Conservation (phyloP, 2,329 filamentous ascomycete species). For the Plectosphaerella sp. region DNA sequence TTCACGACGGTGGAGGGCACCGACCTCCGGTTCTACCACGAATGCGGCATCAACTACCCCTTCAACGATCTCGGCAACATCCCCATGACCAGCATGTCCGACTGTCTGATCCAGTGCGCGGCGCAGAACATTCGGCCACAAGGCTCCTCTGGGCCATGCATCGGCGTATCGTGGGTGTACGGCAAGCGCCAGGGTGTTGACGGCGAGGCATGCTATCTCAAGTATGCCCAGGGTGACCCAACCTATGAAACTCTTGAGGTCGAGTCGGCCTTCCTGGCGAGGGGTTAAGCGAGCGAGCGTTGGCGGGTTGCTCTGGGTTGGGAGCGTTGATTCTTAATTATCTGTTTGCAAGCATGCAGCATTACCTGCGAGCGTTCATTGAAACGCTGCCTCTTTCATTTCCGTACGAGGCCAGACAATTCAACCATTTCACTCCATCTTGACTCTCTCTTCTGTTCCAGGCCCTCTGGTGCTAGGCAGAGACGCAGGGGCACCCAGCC, state of each 20-base stretch:
- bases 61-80: slow-evolving; percentile 13
- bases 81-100: slow-evolving; percentile 14
- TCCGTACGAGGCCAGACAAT: no score
- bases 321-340: no score
- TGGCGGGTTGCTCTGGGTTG: no score
- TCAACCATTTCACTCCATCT: background rate
- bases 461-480: background rate
- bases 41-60: slow-evolving; percentile 13
- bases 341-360: no score
- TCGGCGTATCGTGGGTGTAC: slow-evolving; percentile 15
- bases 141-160: slow-evolving; percentile 10
- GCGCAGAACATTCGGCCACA: slow-evolving; percentile 14
- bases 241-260: background rate
- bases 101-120: slow-evolving; percentile 17
- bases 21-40: slow-evolving; percentile 11
- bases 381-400: no score
- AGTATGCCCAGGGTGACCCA: slow-evolving; percentile 7
- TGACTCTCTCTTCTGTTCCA: background rate
- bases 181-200: slow-evolving; percentile 13
- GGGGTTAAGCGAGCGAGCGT: no score
- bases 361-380: no score
- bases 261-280: background rate
- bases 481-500: no score
- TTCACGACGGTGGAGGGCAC: slow-evolving; percentile 14
- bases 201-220: slow-evolving; percentile 15